These are phyloP conservation scores for Nicotiana tabacum DNA, from an alignment of 257 asterid species.

Conservation along the genomic window DNA sequence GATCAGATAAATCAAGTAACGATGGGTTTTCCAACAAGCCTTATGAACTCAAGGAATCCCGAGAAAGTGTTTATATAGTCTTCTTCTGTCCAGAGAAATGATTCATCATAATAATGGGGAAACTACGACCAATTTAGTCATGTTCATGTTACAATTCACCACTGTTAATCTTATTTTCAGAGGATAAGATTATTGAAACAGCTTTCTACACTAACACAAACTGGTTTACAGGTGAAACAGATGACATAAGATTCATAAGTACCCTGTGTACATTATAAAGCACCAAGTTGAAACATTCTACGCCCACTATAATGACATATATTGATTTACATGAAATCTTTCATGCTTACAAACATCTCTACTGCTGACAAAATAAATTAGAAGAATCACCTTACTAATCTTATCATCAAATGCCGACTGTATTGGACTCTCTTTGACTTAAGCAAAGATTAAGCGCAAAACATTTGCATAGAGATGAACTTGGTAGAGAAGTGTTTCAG, in stretches of 20 bases:
- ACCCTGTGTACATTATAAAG: background rate
- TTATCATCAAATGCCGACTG: background rate
- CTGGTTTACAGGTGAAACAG: slow-evolving; percentile 3
- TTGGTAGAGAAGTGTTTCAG: background rate
- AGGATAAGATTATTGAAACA: background rate
- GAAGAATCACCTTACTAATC: background rate
- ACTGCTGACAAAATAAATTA: background rate
- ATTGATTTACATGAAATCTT: background rate
- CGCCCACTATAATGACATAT: background rate
- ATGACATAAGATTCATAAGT: background rate
- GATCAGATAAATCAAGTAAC: background rate
- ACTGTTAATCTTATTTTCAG: background rate
- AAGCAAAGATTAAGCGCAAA: background rate
- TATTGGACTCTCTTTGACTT: background rate
- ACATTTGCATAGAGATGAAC: background rate
- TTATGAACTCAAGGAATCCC: background rate
- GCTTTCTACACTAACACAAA: background rate
- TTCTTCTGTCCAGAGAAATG: background rate
- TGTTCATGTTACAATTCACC: background rate
- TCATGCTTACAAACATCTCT: background rate
- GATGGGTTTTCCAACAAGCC: background rate
- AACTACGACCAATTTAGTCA: background rate
- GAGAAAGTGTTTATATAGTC: background rate
- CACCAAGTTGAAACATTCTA: background rate
- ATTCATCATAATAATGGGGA: background rate